Conservation (phyloP, 208 protist species). For the Acanthamoeba lenticulata region DNA sequence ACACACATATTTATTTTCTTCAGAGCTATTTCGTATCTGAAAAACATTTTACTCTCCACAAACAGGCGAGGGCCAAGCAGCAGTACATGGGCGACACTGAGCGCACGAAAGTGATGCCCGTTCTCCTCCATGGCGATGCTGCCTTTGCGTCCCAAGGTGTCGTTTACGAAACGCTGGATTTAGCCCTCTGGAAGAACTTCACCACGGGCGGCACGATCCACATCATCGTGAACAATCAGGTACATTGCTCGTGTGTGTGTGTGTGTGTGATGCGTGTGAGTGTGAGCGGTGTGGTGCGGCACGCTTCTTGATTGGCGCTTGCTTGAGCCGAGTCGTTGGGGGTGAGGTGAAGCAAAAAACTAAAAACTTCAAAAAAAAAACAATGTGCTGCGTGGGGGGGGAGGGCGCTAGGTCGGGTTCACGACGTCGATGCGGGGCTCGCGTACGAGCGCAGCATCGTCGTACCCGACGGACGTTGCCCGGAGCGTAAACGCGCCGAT, state of each 20-base stretch:
- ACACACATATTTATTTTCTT: too few relatives aligned
- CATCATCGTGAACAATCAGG: slow-evolving; percentile 99
- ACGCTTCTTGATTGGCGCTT: too few relatives aligned
- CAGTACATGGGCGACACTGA: slow-evolving; percentile 86
- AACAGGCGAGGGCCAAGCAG: slow-evolving; percentile 92
- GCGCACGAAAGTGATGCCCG: slow-evolving; percentile 63
- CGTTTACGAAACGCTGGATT: slow-evolving; percentile 96
- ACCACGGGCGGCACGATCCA: slow-evolving; percentile 97
- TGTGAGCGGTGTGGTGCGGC: too few relatives aligned
- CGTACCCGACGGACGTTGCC: slow-evolving; percentile 97
- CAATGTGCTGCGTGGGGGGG: not conserved
- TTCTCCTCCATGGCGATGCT: slow-evolving; percentile 97
- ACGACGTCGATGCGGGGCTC: slow-evolving; percentile 97
- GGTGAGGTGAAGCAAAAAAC: too few relatives aligned
- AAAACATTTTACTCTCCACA: too few relatives aligned
- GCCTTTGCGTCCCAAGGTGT: slow-evolving; percentile 98
- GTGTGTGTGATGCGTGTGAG: too few relatives aligned
- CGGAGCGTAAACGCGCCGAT: slow-evolving; percentile 94
- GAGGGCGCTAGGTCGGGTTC: slow-evolving; percentile 86
- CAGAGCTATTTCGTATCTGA: too few relatives aligned
- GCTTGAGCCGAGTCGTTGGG: not conserved
- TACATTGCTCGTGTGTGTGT: too few relatives aligned
- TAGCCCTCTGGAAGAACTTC: slow-evolving; percentile 93
- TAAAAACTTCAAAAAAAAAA: not conserved
- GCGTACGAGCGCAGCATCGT: slow-evolving; percentile 90